Evolutionary conservation across 2,329 filamentous ascomycete species (phyloP).

Genomic region (Fusarium subglutinans): DNA sequence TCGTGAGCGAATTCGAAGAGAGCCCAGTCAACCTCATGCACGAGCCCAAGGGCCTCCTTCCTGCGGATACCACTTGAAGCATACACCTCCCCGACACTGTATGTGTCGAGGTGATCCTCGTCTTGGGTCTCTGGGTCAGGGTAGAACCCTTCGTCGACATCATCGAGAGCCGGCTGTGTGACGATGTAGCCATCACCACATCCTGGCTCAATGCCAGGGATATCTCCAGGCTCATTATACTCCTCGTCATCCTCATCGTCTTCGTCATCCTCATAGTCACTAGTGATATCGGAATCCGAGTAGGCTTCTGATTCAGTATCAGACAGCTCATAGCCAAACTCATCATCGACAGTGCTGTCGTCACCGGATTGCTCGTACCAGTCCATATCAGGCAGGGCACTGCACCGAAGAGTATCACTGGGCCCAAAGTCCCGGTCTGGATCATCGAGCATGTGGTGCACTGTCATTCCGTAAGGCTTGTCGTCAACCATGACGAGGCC

Average conservation of each 20-base stretch:
- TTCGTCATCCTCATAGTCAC: constrained; percentile 61
- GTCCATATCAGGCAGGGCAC: constrained; percentile 50
- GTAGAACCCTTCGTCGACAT: constrained; percentile 85
- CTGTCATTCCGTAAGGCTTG: constrained; percentile 90
- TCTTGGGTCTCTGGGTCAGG: constrained; percentile 75
- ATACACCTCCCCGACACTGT: constrained; percentile 83
- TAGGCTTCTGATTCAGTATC: constrained; percentile 67
- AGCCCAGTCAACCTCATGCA: constrained; percentile 96
- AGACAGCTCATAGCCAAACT: constrained; percentile 69
- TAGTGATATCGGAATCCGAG: constrained; percentile 62
- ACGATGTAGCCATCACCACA: constrained; percentile 82
- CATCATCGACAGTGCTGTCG: constrained; percentile 59
- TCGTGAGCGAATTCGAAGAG: constrained; percentile 81
- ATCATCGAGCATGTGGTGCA: constrained; percentile 94
- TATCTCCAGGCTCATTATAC: constrained; percentile 75
- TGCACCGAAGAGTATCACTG: constrained; percentile 49
- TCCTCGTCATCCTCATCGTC: constrained; percentile 65
- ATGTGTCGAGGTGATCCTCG: constrained; percentile 84
- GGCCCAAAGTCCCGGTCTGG: constrained; percentile 58
- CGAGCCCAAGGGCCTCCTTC: constrained; percentile 73
- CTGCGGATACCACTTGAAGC: constrained; percentile 90
- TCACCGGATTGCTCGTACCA: constrained; percentile 56
- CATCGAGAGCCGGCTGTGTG: constrained; percentile 91
- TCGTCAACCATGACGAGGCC: constrained; percentile 87
- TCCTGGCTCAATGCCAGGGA: constrained; percentile 78